phyloP scores from a whole-genome alignment of 2,329 filamentous ascomycete genomes.

The Akanthomyces dipterigenus region DNA sequence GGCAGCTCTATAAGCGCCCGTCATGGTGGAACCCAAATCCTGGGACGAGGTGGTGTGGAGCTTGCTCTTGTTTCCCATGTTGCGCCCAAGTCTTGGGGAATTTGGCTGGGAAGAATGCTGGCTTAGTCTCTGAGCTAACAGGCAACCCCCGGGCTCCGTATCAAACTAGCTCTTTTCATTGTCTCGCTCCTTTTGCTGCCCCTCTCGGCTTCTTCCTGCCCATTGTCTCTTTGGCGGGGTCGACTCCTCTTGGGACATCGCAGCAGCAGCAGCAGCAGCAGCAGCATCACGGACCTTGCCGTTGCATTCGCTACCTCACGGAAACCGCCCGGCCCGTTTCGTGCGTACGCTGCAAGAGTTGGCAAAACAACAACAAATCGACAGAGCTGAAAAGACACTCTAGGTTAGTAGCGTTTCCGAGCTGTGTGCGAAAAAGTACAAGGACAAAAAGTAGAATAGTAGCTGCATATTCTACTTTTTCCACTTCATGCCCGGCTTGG shows the following conservation, averaged over 20 bases:
- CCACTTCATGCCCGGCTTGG: not conserved
- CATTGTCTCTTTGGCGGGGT: not conserved
- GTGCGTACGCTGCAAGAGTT: not conserved
- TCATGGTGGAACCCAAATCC: constrained; percentile 9
- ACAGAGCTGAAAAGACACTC: not conserved
- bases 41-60: constrained; percentile 4
- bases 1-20: constrained; percentile 5
- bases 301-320: not conserved
- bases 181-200: not conserved
- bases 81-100: not conserved
- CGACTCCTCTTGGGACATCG: not conserved
- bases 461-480: not conserved
- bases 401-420: not conserved
- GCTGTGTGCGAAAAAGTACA: not conserved
- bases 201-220: not conserved
- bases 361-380: no score
- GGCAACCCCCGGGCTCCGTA: not conserved
- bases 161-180: not conserved
- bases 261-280: no score
- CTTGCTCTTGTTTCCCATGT: not conserved
- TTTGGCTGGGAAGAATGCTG: not conserved
- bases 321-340: not conserved
- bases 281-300: not conserved
- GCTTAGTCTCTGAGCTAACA: not conserved
- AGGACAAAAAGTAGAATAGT: not conserved